A percentile compares a stretch with the other conserved stretches of the same genome.
Evolutionary conservation across 2,329 filamentous ascomycete species (phyloP).

Genomic region (Blumeriella jaapii): DNA sequence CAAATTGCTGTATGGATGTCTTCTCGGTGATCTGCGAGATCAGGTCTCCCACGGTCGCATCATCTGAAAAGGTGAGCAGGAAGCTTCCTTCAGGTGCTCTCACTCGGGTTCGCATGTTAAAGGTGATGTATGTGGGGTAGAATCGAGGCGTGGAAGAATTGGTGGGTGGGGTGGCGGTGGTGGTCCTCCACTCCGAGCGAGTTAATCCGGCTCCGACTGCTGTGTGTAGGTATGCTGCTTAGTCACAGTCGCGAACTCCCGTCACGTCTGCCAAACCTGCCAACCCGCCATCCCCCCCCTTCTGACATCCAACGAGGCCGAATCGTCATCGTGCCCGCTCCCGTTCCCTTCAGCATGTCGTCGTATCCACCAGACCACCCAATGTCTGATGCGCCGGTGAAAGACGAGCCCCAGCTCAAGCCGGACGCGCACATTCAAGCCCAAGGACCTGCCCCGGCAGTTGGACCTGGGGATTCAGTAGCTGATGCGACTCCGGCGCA

Average conservation of each 20-base stretch:
- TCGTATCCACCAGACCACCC: conserved; percentile 13
- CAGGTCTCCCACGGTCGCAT: conserved; percentile 53
- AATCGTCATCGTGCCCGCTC: neutral
- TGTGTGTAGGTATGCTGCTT: too few species aligned
- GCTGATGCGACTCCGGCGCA: conserved; percentile 2
- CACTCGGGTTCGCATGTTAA: conserved; percentile 59
- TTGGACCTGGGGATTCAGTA: too few species aligned
- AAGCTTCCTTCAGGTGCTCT: conserved; percentile 64
- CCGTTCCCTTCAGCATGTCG: conserved; percentile 15
- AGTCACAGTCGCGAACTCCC: too few species aligned
- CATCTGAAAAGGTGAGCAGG: conserved; percentile 55
- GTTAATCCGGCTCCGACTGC: too few species aligned
- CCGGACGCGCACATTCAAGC: conserved; percentile 2
- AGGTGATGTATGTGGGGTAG: neutral
- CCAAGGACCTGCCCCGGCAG: too few species aligned
- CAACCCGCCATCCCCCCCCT: too few species aligned
- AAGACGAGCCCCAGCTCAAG: conserved; percentile 10
- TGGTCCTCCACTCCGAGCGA: too few species aligned
- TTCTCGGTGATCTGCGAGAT: conserved; percentile 48
- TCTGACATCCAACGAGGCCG: neutral
- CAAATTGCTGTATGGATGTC: conserved; percentile 55
- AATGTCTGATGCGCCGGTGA: conserved; percentile 11
- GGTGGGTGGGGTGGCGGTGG: neutral
- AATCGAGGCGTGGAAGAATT: neutral
- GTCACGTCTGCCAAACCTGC: too few species aligned